Base-by-base conservation (phyloP, 306 rosid species). In the Bauhinia variegata region DNA sequence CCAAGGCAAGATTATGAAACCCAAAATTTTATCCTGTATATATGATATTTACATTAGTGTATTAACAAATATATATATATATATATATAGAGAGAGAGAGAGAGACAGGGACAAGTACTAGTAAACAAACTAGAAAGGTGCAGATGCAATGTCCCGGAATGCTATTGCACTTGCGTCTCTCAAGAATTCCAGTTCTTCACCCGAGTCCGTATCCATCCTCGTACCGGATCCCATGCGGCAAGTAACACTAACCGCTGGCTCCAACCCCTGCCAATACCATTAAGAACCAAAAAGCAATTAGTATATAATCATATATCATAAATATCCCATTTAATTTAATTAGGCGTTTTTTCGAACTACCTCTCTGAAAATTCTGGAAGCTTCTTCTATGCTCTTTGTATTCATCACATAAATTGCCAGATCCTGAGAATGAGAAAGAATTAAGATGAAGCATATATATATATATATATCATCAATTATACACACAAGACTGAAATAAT, bases 301-400 rank as follows among this genome's bases (percentile, higher is more conserved):
- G n/a, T n/a, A n/a, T n/a, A n/a, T n/a, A n/a, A n/a, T n/a, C n/a
- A n/a, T n/a, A n/a, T n/a, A n/a, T n/a, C n/a, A n/a, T n/a, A n/a
- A n/a, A n/a, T n/a, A n/a, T n/a, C n/a, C n/a, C n/a, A n/a, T n/a
- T n/a, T n/a, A n/a, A n/a, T n/a, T n/a, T n/a, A n/a, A n/a, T n/a
- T n/a, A n/a, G n/a, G n/a, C n/a, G n/a, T n/a, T n/a, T n/a, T n/a
- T n/a, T n/a, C n/a, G n/a, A n/a, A n/a, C 17, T 72, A 89, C 95
- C 95, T 90, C 54, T 0, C 86, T 87, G 87, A 90, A 90, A 64
- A 85, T 85, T 56, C 68, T 70, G 33, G 83, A 62, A 9, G 97
- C 97, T 74, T 90, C 92, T 60, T 90, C 95, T 0, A 80, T 55
- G n/a, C 74, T 71, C 48, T 18, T 74, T 2, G 89, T 83, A 12